Conservation (phyloP, 768 basidiomycete species). For the Kondoa subrosea region DNA sequence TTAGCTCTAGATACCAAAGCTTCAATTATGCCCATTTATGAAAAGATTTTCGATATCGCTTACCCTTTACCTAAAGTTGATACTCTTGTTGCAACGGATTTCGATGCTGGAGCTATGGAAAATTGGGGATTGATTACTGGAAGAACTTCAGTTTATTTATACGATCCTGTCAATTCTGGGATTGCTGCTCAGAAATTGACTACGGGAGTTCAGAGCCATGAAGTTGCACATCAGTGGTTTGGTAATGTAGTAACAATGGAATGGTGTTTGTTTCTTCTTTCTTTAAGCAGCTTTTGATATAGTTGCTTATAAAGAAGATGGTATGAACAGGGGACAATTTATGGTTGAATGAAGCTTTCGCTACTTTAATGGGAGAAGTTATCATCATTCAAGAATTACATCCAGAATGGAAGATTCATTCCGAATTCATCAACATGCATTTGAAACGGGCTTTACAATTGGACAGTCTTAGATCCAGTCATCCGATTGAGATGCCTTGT, state of each 20-base stretch:
- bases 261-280: slow-evolving; percentile 44
- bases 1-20: slow-evolving; percentile 78
- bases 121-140: slow-evolving; percentile 84
- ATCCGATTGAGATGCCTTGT: slow-evolving; percentile 82
- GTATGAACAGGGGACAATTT: slow-evolving; percentile 32
- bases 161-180: slow-evolving; percentile 59
- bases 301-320: slow-evolving; percentile 10
- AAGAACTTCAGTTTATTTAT: slow-evolving; percentile 58
- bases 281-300: slow-evolving; percentile 41
- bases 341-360: slow-evolving; percentile 30
- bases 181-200: slow-evolving; percentile 61
- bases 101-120: slow-evolving; percentile 50
- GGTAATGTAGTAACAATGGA: slow-evolving; percentile 87
- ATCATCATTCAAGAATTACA: slow-evolving; percentile 39
- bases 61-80: slow-evolving; percentile 90
- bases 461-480: slow-evolving; percentile 71
- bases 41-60: slow-evolving; percentile 76
- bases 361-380: slow-evolving; percentile 33
- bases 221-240: slow-evolving; percentile 41
- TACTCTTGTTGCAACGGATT: slow-evolving; percentile 74
- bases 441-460: slow-evolving; percentile 59
- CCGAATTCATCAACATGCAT: slow-evolving; percentile 58
- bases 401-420: slow-evolving; percentile 56
- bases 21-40: slow-evolving; percentile 67
- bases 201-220: slow-evolving; percentile 62